Base-by-base conservation (phyloP, 2,329 filamentous ascomycete genomes). In the Verticillium dahliae region DNA sequence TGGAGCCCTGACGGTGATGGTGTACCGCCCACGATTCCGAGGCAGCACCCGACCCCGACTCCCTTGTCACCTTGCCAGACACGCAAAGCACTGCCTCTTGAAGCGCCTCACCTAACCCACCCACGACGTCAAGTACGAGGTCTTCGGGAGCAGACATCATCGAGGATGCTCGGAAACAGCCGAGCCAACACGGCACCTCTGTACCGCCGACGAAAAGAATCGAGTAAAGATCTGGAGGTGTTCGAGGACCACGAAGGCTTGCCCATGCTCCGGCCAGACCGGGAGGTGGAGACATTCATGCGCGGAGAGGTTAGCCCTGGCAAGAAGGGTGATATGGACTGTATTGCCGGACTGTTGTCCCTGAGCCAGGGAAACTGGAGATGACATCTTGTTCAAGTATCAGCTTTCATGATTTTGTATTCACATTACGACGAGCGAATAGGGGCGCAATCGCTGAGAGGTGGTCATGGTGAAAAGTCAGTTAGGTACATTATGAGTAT, bases 311-410 rank as follows among this genome's bases (percentile, higher is more conserved):
- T 86, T 65, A 86, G 85, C 70, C 87, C 86, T 9, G 88, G 88
- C 71, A 91, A 92, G 75, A 88, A 86, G 72, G 85, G 87, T 61
- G 94, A 97, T 71, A 81, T 96, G 73, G 92, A 96, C 71, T 96
- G 92, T 70, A 89, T 97, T 56, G 91, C 94, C 60, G 92, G 92
- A n/a, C 76, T 98, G 65, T 74, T 97, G 65, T 94, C 91, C 58
- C 80, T 98, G 56, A 96, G 92, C 69, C 91, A 96, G 76, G 94
- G 93, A n/a, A 91, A 91, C 70, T 97, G 93, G 92, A 84, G 86
- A 70, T 90, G 75, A 83, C 7, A 52, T 31, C 27, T 31, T 31
- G 2, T 31, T 5, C 27, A 31, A 31, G 27, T 31, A 31, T 5
- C 27, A 1, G 27, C 27, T 31, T 31, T 31, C 27, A 31, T 31